Percentiles rank a stretch among this genome's conserved stretches.
Evolutionary conservation across 140 eudicot genomes (phyloP).

Genomic region (Anethum foeniculum): DNA sequence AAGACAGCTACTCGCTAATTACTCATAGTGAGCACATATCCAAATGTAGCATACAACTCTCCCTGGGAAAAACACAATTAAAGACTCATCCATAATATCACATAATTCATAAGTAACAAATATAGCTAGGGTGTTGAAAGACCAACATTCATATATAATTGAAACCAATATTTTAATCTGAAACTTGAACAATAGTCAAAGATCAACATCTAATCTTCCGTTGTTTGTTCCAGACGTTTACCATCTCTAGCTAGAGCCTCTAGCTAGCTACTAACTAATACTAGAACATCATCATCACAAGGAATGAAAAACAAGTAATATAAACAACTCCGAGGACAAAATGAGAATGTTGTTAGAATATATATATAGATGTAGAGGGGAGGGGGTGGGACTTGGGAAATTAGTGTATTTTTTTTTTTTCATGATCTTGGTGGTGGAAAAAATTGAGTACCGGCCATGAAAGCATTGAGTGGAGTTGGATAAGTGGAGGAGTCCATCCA

Average conservation of each 20-base stretch:
- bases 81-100: not conserved
- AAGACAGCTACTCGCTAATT: conserved; percentile 1
- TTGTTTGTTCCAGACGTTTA: not conserved
- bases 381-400: not conserved
- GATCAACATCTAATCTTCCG: conserved; percentile 4
- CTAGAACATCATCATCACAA: conserved; percentile 2
- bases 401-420: not conserved
- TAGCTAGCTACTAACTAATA: conserved; percentile 10
- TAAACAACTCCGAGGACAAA: not conserved
- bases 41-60: conserved; percentile 33
- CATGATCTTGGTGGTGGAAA: conserved; percentile 85
- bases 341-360: conserved; percentile 12
- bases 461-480: conserved; percentile 68
- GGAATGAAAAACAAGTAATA: not conserved
- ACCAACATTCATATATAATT: not conserved
- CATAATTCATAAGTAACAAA: not conserved
- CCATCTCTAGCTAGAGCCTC: not conserved
- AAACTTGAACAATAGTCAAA: conserved; percentile 14
- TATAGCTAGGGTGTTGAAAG: not conserved
- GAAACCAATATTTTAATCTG: conserved; percentile 12
- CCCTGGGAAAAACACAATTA: conserved; percentile 1
- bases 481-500: conserved; percentile 55
- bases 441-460: conserved; percentile 95
- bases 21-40: conserved; percentile 37
- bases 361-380: not conserved